phyloP scores from a whole-genome alignment of 495 filamentous ascomycete species.

The Platismatia glauca region DNA sequence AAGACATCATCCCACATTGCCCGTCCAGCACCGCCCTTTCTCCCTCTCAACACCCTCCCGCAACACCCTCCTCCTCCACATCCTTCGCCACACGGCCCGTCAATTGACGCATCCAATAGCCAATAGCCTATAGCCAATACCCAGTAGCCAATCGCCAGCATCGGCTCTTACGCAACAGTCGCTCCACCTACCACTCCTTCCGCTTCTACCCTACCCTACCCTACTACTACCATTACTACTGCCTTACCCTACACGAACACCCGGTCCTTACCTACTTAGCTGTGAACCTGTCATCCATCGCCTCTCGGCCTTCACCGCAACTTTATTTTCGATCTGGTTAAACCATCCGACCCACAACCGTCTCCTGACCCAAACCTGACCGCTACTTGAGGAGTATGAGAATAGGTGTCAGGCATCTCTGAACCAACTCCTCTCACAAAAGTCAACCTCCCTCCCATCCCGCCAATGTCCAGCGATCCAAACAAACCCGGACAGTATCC shows the following conservation, averaged over 20 bases:
- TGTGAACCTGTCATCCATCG: constrained; percentile 5
- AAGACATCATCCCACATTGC: neutral
- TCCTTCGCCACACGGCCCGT: neutral
- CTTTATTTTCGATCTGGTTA: constrained; percentile 17
- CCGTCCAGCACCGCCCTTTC: too few species aligned
- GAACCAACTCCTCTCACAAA: constrained; percentile 4
- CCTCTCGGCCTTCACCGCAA: constrained; percentile 21
- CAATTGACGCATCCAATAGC: neutral
- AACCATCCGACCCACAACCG: constrained; percentile 7
- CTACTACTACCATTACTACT: too few species aligned
- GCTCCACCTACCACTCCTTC: constrained; percentile 16
- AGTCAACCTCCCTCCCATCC: constrained; percentile 8
- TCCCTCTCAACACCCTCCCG: neutral
- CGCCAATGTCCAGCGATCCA: constrained; percentile 44
- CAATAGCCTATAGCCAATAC: too few species aligned
- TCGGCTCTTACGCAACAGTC: neutral
- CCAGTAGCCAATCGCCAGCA: neutral
- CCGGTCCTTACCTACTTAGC: constrained; percentile 2
- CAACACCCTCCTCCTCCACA: too few species aligned
- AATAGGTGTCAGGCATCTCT: constrained; percentile 3
- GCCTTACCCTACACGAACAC: constrained; percentile 20
- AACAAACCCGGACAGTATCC: constrained; percentile 40
- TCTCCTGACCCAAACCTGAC: constrained; percentile 2
- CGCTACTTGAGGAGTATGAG: constrained; percentile 14
- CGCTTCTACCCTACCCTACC: constrained; percentile 26